Evolutionary conservation across 257 asterid genomes (phyloP), one percentile per base, ranked within the genome.

Genomic region (Ligustrum vulgare): DNA sequence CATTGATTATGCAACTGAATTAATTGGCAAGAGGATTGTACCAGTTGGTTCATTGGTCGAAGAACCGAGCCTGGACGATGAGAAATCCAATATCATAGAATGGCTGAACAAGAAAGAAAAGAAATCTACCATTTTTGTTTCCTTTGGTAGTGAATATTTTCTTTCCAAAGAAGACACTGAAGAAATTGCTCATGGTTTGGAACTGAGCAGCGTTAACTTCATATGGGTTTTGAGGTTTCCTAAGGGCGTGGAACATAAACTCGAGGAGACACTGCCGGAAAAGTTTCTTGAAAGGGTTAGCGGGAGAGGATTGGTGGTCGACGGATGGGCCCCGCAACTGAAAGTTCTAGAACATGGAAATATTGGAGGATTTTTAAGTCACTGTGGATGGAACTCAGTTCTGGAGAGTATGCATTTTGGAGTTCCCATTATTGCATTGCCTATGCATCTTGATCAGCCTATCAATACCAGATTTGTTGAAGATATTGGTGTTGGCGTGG

Each of bases 191-290:
- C 60, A 23, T 8, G 91, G 87, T n/a, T 56, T 87, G 25, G 85
- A 79, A 76, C 72, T 78, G 2, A 80, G 83, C 72, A 62, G 35
- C 0, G 72, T 80, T 12, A 82, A 86, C 43, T 87, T 87, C 74
- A 65, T 87, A 18, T 87, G 91, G 91, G 89, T 83, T 6, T 70
- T 77, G 12, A 73, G 89, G 84, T 87, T 87, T 73, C 85, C 81
- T 0, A 79, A 77, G 8, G 71, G 64, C 1, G 70, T 39, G n/a
- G 43, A 65, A 10, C 35, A 1, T 6, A 23, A 37, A 12, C 65
- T 75, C 5, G 77, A 70, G 75, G 70, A 75, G 23, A 70, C 70
- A 33, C 49, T 86, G 47, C 88, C 91, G 18, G 33, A n/a, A 56
- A 84, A 87, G 8, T 84, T 80, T 71, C 37, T 76, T 6, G 80